Evolutionary conservation across 768 basidiomycete genomes (phyloP), one percentile per base, ranked within the genome.

Genomic region (Kockovaella imperatae): DNA sequence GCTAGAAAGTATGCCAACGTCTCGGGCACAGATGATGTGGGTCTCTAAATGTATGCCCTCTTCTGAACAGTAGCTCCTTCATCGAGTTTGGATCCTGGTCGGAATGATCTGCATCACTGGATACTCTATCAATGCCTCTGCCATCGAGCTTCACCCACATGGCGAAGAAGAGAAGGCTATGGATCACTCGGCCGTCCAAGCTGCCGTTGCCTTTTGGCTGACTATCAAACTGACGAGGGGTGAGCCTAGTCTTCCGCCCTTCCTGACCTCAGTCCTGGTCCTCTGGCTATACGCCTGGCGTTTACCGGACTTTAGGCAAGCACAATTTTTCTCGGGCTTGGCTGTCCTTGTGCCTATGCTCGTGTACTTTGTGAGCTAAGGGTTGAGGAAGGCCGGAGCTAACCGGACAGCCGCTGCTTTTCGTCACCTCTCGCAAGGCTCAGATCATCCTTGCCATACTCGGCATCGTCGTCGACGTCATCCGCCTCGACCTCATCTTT

Each of bases 101-200:
- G 64, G 60, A 2, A 70, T 69, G 63, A 40, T 64, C 7, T 58
- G 67, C 11, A 60, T 73, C 10, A 53, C 69, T 13, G 71, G 71
- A 14, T 73, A 73, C 49, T 57, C 69, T 0, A 64, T 57, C 38
- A 73, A 73, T 42, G 70, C 69, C 14, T 64, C 64, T 26, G 59
- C 63, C 4, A 68, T 72, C 38, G 29, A 59, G 18, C 48, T 68
- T 17, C 30, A 47, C 28, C 38, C 47, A 8, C 11, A 11, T 5
- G 38, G 55, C 20, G 47, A 42, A 35, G 43, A 45, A 17, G 35
- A 39, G 42, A 20, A 15, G 11, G 34, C 7, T 5, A 18, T 39
- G 17, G 45, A 56, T 18, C 54, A 53, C 21, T 36, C 39, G 20
- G 57, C 52, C 1, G 55, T 60, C 17, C 41, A 44, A 29, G 55